phyloP scores from a whole-genome alignment of 768 basidiomycete species.

The Lactifluus hygrophoroides region DNA sequence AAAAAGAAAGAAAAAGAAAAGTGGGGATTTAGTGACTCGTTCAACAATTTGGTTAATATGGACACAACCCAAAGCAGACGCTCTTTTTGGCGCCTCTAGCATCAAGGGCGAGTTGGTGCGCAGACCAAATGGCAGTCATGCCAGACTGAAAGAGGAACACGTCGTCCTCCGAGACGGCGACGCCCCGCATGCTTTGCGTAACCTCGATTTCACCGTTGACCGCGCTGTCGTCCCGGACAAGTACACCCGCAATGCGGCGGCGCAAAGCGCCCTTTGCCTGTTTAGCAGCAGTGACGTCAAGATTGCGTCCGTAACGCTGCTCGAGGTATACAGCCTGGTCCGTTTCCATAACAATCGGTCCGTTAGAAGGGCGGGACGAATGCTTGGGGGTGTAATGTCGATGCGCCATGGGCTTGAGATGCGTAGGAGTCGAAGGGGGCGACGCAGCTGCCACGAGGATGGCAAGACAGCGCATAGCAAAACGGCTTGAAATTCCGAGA shows the following conservation, averaged over 20 bases:
- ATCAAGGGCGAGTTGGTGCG: conserved; percentile 62
- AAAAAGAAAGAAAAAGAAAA: background rate
- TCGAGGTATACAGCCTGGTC: conserved; percentile 78
- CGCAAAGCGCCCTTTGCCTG: conserved; percentile 83
- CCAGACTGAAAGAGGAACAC: conserved; percentile 84
- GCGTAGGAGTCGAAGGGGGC: conserved; percentile 14
- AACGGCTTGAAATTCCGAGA: conserved; percentile 78
- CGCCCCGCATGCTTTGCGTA: conserved; percentile 59
- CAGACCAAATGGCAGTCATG: conserved; percentile 92
- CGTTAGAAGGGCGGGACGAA: background rate
- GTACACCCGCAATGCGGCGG: conserved; percentile 82
- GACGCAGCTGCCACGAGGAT: conserved; percentile 41
- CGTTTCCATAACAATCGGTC: conserved; percentile 32
- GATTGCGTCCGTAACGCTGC: conserved; percentile 89
- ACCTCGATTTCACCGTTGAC: conserved; percentile 38
- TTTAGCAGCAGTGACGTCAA: conserved; percentile 61
- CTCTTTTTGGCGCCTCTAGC: conserved; percentile 62
- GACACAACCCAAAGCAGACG: conserved; percentile 82
- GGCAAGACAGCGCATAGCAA: conserved; percentile 75
- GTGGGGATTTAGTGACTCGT: background rate
- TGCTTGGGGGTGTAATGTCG: conserved; percentile 48
- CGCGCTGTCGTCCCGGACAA: conserved; percentile 50
- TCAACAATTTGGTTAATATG: background rate
- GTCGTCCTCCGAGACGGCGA: conserved; percentile 72
- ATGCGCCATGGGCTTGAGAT: conserved; percentile 31